phyloP scores from a whole-genome alignment of 176 grass and related monocot genomes.

The Typha latifolia region DNA sequence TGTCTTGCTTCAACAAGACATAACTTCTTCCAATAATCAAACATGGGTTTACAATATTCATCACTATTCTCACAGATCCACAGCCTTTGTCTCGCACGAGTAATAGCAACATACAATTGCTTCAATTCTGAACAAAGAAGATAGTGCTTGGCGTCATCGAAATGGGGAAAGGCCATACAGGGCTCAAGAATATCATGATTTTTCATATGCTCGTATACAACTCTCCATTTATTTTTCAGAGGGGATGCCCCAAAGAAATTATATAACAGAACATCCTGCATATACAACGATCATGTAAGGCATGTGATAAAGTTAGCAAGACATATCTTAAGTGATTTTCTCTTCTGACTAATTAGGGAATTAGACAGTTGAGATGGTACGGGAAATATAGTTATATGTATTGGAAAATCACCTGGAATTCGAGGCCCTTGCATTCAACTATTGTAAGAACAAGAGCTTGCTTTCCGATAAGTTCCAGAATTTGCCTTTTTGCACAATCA shows the following conservation, averaged over 20 bases:
- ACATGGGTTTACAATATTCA: constrained; percentile 65
- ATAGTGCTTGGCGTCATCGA: constrained; percentile 46
- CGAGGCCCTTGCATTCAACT: constrained; percentile 88
- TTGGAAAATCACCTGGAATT: constrained; percentile 54
- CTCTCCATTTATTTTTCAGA: constrained; percentile 69
- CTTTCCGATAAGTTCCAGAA: constrained; percentile 50
- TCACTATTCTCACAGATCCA: constrained; percentile 80
- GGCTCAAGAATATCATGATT: constrained; percentile 23
- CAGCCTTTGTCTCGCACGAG: constrained; percentile 71
- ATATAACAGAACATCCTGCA: constrained; percentile 80
- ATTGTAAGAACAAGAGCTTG: constrained; percentile 80
- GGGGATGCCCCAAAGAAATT: constrained; percentile 75
- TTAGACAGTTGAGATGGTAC: not conserved
- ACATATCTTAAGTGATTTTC: too few relatives aligned
- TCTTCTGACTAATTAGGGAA: not conserved
- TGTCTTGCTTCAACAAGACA: constrained; percentile 65
- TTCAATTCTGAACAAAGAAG: constrained; percentile 89
- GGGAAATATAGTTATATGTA: not conserved
- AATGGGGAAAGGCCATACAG: constrained; percentile 39
- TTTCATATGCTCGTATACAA: constrained; percentile 70
- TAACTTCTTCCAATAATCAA: constrained; percentile 81
- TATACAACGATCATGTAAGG: not conserved
- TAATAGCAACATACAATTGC: constrained; percentile 90
- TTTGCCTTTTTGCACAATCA: constrained; percentile 55
- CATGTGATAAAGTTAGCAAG: too few relatives aligned